Evolutionary conservation across 352 stramenopile species (phyloP).

Genomic region (Globisporangium recalcitrans): DNA sequence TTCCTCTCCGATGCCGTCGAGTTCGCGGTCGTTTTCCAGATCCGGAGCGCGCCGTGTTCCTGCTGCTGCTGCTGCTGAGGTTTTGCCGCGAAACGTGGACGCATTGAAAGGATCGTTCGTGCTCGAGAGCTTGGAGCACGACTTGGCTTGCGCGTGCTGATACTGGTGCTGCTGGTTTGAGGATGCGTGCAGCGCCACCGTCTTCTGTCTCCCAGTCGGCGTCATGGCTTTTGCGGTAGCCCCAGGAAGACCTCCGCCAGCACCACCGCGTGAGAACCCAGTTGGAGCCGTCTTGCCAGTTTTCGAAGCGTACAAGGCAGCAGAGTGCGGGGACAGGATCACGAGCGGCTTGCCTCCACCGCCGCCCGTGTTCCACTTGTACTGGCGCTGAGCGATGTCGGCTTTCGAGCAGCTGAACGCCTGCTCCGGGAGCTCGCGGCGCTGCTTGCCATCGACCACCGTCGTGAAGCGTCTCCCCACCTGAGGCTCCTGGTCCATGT

Average conservation of each 20-base stretch:
- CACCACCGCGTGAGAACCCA: background rate
- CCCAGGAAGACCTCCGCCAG: background rate
- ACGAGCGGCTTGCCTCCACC: conserved; percentile 15
- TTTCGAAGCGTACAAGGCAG: conserved; percentile 6
- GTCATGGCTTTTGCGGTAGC: conserved; percentile 9
- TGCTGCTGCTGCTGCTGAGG: background rate
- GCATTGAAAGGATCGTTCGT: conserved; percentile 5
- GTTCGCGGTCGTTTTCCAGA: conserved; percentile 4
- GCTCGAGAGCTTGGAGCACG: conserved; percentile 15
- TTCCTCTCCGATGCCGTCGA: conserved; percentile 1
- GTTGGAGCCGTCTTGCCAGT: background rate
- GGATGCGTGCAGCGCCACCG: conserved; percentile 1
- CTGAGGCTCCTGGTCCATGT: conserved; percentile 2
- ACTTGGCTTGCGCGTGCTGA: conserved; percentile 12
- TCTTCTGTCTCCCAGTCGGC: background rate
- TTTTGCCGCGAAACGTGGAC: conserved; percentile 2
- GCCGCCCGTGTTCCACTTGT: conserved; percentile 16
- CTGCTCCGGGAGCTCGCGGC: conserved; percentile 9
- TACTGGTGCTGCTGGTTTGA: background rate
- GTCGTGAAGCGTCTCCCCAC: conserved; percentile 12
- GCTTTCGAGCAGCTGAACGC: conserved; percentile 22
- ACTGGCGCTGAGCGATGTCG: background rate
- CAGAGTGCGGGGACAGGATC: conserved; percentile 12
- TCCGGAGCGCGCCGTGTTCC: background rate
- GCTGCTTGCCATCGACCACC: conserved; percentile 10